These are phyloP conservation scores for Malus sylvestris DNA, from an alignment of 306 rosid genomes.

Conservation along the genomic window DNA sequence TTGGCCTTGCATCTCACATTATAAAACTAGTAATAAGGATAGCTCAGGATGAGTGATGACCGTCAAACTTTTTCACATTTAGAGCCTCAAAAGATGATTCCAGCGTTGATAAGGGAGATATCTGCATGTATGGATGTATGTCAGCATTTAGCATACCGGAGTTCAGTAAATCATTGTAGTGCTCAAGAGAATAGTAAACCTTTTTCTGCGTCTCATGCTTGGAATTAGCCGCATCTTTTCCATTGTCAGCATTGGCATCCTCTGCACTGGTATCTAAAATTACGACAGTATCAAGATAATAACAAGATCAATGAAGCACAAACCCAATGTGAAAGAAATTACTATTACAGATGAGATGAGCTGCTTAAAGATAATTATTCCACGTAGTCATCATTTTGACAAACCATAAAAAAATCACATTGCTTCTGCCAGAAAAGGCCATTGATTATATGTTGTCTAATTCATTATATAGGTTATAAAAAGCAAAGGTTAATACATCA, in stretches of 20 bases:
- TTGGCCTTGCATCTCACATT: slow-evolving; percentile 14
- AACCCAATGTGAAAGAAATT: slow-evolving; percentile 5
- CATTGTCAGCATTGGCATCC: slow-evolving; percentile 43
- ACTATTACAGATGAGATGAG: slow-evolving; percentile 1
- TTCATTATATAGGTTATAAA: too few species aligned
- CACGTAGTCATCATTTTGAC: neutral
- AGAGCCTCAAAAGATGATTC: slow-evolving; percentile 85
- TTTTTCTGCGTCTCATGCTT: slow-evolving; percentile 59
- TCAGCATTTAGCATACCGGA: slow-evolving; percentile 20
- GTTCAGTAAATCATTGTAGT: slow-evolving; percentile 4
- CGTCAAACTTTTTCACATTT: slow-evolving; percentile 88
- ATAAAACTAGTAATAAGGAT: slow-evolving; percentile 13
- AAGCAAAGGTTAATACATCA: too few species aligned
- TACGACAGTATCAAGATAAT: slow-evolving; percentile 18
- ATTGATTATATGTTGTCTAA: too few species aligned
- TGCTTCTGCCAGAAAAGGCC: neutral
- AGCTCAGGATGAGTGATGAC: slow-evolving; percentile 43
- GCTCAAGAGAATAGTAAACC: slow-evolving; percentile 35
- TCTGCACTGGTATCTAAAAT: slow-evolving; percentile 34
- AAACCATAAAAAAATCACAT: neutral
- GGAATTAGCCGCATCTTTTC: slow-evolving; percentile 38
- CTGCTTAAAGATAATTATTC: neutral
- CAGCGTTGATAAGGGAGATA: slow-evolving; percentile 84
- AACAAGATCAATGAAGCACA: slow-evolving; percentile 7
- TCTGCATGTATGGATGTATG: slow-evolving; percentile 46